phyloP scores from a whole-genome alignment of 2,329 filamentous ascomycete genomes.

The Grosmannia huntii region DNA sequence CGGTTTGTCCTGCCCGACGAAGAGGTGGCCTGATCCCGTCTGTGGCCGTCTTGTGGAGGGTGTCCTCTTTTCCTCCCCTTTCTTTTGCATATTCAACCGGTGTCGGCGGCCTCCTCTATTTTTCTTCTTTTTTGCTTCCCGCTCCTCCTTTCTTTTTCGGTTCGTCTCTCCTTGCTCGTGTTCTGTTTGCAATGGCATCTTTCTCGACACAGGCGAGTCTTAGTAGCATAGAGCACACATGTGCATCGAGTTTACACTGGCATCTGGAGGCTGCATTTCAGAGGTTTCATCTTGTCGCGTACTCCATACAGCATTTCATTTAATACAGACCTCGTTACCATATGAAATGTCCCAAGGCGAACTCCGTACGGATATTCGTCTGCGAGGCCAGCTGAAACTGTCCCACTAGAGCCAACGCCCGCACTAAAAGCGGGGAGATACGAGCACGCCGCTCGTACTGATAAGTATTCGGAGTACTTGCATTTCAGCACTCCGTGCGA shows the following conservation, averaged over 20 bases:
- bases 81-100: not conserved
- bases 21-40: not conserved
- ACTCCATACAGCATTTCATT: not conserved
- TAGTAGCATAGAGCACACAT: not conserved
- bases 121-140: not conserved
- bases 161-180: not conserved
- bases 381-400: not conserved
- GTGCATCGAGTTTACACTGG: not conserved
- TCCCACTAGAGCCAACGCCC: not conserved
- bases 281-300: not conserved
- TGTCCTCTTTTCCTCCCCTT: not conserved
- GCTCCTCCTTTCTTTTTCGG: not conserved
- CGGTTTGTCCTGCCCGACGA: constrained; percentile 9
- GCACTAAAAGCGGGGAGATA: not conserved
- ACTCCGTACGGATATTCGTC: not conserved
- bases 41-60: not conserved
- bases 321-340: not conserved
- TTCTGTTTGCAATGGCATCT: not conserved
- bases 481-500: not conserved
- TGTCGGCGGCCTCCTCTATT: not conserved
- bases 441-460: not conserved
- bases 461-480: not conserved
- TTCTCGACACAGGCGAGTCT: not conserved
- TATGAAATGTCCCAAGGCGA: too few relatives aligned
- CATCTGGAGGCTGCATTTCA: not conserved